Evolutionary conservation across 441 rosid genomes (phyloP).

Genomic region (Gossypium schwendimanii): DNA sequence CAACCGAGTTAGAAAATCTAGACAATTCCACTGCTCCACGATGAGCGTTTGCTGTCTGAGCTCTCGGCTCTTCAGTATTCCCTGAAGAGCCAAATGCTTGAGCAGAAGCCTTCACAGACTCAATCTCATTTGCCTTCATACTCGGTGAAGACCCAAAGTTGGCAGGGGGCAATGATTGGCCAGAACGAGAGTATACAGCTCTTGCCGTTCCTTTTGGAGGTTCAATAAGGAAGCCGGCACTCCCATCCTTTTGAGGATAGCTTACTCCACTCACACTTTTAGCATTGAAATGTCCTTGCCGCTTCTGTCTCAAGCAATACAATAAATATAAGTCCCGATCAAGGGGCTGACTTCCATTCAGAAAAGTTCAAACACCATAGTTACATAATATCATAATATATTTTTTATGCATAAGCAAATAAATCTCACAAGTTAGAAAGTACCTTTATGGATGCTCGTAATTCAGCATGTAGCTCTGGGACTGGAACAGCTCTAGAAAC

Average conservation of each 20-base stretch:
- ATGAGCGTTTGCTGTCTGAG: slow-evolving; percentile 37
- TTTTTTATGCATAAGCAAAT: background rate
- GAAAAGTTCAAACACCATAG: slow-evolving; percentile 16
- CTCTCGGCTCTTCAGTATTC: slow-evolving; percentile 29
- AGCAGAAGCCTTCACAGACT: slow-evolving; percentile 20
- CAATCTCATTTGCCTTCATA: slow-evolving; percentile 21
- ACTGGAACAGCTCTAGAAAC: slow-evolving; percentile 45
- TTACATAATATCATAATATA: slow-evolving; percentile 39
- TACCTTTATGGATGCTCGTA: slow-evolving; percentile 52
- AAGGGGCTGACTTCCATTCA: background rate
- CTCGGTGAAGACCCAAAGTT: slow-evolving; percentile 24
- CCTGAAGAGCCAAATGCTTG: slow-evolving; percentile 27
- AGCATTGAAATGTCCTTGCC: slow-evolving; percentile 31
- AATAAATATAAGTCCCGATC: background rate
- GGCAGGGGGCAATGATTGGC: slow-evolving; percentile 23
- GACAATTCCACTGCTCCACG: slow-evolving; percentile 41
- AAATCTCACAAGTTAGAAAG: background rate
- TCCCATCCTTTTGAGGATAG: slow-evolving; percentile 36
- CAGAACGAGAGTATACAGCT: slow-evolving; percentile 27
- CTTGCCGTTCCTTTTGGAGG: slow-evolving; percentile 29
- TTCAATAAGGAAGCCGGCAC: slow-evolving; percentile 42
- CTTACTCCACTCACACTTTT: slow-evolving; percentile 45
- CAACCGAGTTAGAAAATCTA: slow-evolving; percentile 70
- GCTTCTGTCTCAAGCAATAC: slow-evolving; percentile 36
- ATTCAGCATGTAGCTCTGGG: slow-evolving; percentile 70